A percentile compares a stretch with the other conserved stretches of the same genome.
Evolutionary conservation across 805 yeast species (phyloP).

Genomic region (Saccharomycopsis synnaedendra): DNA sequence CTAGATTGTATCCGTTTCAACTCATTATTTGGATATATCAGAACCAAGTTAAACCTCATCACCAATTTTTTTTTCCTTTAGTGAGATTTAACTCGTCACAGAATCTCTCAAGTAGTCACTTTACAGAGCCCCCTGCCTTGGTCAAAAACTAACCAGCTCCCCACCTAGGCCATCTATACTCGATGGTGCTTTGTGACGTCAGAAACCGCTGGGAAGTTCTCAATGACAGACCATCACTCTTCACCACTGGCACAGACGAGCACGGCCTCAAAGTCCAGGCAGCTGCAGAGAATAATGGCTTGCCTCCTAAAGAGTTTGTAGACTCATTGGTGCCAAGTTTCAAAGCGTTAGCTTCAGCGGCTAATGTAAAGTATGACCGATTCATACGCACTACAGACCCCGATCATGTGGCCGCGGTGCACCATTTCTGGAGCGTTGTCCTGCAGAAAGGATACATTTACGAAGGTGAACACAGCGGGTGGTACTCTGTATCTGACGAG

Average conservation of each 20-base stretch:
- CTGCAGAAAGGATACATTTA: constrained; percentile 55
- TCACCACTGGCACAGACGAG: constrained; percentile 93
- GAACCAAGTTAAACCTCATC: too few relatives aligned
- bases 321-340: constrained; percentile 60
- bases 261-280: constrained; percentile 88
- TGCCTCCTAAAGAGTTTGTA: constrained; percentile 58
- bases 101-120: too few relatives aligned
- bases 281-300: constrained; percentile 53
- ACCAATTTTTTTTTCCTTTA: too few relatives aligned
- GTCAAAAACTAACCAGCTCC: constrained; percentile 37
- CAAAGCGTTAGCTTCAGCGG: constrained; percentile 44
- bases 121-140: too few relatives aligned
- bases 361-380: constrained; percentile 52
- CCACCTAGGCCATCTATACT: constrained; percentile 86
- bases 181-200: constrained; percentile 77
- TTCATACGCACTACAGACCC: constrained; percentile 85
- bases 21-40: too few relatives aligned
- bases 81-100: too few relatives aligned
- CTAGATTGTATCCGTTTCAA: too few relatives aligned
- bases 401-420: constrained; percentile 63
- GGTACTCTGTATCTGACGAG: constrained; percentile 94
- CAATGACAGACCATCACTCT: constrained; percentile 32
- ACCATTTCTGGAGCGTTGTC: constrained; percentile 58
- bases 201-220: constrained; percentile 60
- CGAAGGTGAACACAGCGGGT: constrained; percentile 78